Evolutionary conservation across 139 green algal genomes (phyloP).

Genomic region (Micromonas pusilla): DNA sequence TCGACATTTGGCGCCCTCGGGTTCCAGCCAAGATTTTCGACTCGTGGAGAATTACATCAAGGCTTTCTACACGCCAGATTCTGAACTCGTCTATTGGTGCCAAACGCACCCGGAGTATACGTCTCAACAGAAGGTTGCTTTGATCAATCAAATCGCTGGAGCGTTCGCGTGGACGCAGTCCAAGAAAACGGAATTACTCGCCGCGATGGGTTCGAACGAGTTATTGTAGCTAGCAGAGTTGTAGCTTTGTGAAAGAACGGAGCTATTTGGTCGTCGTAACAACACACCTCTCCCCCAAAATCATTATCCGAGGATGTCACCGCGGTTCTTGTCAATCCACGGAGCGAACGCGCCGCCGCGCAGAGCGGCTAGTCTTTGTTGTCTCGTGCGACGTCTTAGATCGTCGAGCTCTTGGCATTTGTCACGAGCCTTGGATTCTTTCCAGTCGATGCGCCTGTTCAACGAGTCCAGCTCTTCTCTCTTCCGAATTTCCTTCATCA

Average conservation of each 20-base stretch:
- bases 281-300: not conserved
- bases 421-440: conserved; percentile 37
- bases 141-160: conserved; percentile 8
- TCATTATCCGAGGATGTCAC: not conserved
- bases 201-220: not conserved
- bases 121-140: not conserved
- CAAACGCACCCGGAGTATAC: conserved; percentile 11
- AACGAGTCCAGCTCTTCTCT: not conserved
- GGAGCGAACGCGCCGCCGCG: conserved; percentile 26
- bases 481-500: conserved; percentile 26
- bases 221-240: no score
- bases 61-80: conserved; percentile 7
- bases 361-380: conserved; percentile 45
- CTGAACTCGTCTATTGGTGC: not conserved
- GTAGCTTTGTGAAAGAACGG: not conserved
- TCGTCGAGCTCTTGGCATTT: conserved; percentile 27
- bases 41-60: conserved; percentile 12
- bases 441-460: not conserved
- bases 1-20: not conserved
- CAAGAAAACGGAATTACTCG: not conserved
- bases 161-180: not conserved
- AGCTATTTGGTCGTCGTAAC: not conserved
- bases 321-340: conserved; percentile 33
- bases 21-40: not conserved
- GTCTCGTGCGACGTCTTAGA: conserved; percentile 37